Evolutionary conservation across 2,329 filamentous ascomycete species (phyloP), one percentile per base, ranked within the genome.

Genomic region (Cadophora gregata): DNA sequence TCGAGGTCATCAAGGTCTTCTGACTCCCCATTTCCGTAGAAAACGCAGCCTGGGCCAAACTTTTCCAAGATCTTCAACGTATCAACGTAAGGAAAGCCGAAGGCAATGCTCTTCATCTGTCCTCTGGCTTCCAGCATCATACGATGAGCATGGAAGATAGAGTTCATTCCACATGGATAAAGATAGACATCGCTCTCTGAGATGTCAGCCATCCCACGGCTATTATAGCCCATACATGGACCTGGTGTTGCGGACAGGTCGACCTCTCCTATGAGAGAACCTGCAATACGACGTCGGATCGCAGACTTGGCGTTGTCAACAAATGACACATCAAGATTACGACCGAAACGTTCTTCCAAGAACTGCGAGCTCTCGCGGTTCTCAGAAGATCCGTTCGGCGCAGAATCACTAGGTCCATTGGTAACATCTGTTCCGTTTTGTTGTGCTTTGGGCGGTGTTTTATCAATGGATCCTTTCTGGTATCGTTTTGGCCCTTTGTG

Each of bases 31-130:
- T 90, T 86, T 3, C 95, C 95, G 78, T 97, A 97, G 77, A 98
- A 98, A 2, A 90, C 78, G 67, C 90, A 94, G 0, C 95, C 95
- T 0, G 93, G 91, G 0, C 95, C 96, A 78, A 96, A 98, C 78
- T 98, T 99, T 77, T 98, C 84, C 5, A 98, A 82, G 59, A 97
- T 93, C 78, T 99, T 99, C 63, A 98, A 85, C 0, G 96, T 97
- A 79, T 99, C 96, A 62, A 97, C 93, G 74, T 99, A 99, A 0
- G 96, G 93, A 73, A 99, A 99, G n/a, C 96, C 96, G 75, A 93
- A 97, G 75, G 91, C 94, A 76, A 99, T 88, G 78, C 93, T 96
- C 79, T 92, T 91, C 67, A 86, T 76, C 8, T 84, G 81, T 3
- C 88, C 88, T 45, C 89, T 86, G 0, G 87, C 84, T 61, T 83